Conservation (phyloP, 208 protist genomes). For the Trypanosomatidae sp. region DNA sequence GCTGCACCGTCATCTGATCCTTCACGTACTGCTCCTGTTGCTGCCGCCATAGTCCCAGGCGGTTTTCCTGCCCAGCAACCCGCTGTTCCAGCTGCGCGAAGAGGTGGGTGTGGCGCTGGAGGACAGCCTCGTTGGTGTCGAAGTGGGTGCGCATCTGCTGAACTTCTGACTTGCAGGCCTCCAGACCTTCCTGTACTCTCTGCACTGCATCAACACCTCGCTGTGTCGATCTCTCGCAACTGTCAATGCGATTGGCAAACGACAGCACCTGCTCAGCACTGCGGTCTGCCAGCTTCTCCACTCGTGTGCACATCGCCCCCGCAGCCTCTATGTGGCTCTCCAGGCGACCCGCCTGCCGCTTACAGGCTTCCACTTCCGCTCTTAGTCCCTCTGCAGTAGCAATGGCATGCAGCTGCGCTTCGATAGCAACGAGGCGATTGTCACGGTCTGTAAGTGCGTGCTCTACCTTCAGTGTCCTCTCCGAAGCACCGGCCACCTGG, state of each 20-base stretch:
- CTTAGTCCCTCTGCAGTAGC: constrained; percentile 54
- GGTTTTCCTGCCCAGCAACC: constrained; percentile 32
- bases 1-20: constrained; percentile 45
- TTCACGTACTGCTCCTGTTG: constrained; percentile 44
- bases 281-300: constrained; percentile 46
- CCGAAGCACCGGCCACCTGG: constrained; percentile 37
- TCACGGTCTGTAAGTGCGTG: constrained; percentile 64
- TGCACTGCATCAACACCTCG: constrained; percentile 13
- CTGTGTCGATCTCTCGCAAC: constrained; percentile 34
- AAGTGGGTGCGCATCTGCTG: constrained; percentile 6
- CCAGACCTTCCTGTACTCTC: constrained; percentile 26
- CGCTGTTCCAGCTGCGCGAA: constrained; percentile 47
- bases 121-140: constrained; percentile 7
- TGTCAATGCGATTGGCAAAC: constrained; percentile 28
- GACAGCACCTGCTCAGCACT: constrained; percentile 23
- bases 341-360: constrained; percentile 44
- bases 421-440: constrained; percentile 49
- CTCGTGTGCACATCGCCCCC: constrained; percentile 43
- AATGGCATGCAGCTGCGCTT: constrained; percentile 55
- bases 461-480: constrained; percentile 56
- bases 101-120: constrained; percentile 21
- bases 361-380: constrained; percentile 68
- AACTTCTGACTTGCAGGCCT: constrained; percentile 22
- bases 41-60: constrained; percentile 38
- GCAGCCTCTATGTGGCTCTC: constrained; percentile 67